phyloP scores from a whole-genome alignment of 164 flowering plant species.

The Chimonanthus praecox region DNA sequence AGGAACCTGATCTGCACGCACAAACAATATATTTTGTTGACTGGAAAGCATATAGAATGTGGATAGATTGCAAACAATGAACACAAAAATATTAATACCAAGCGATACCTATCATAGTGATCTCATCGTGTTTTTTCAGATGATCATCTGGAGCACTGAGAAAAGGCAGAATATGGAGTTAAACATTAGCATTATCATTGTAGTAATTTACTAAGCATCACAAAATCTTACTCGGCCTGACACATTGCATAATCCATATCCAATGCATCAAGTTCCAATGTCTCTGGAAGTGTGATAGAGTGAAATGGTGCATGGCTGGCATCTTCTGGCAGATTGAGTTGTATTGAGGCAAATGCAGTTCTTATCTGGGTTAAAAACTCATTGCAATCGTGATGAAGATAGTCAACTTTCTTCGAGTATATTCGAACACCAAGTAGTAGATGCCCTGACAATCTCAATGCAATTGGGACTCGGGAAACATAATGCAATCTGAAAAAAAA shows the following conservation, averaged over 20 bases:
- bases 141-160: slow-evolving; percentile 50
- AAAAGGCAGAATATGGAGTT: not conserved
- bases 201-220: not conserved
- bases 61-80: not conserved
- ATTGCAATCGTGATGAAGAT: slow-evolving; percentile 57
- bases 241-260: slow-evolving; percentile 31
- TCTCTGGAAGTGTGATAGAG: slow-evolving; percentile 71
- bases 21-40: not conserved
- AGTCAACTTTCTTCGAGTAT: slow-evolving; percentile 84
- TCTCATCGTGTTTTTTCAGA: slow-evolving; percentile 57
- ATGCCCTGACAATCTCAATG: slow-evolving; percentile 75
- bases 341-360: slow-evolving; percentile 28
- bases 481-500: slow-evolving; percentile 45
- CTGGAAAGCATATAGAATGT: not conserved
- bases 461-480: slow-evolving; percentile 86
- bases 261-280: slow-evolving; percentile 62
- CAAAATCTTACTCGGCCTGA: slow-evolving; percentile 30
- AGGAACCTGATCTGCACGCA: slow-evolving; percentile 53
- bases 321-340: slow-evolving; percentile 56
- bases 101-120: slow-evolving; percentile 63
- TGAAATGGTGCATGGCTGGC: slow-evolving; percentile 54
- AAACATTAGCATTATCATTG: not conserved
- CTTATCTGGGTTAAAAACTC: slow-evolving; percentile 25
- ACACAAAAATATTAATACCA: not conserved
- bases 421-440: slow-evolving; percentile 87